phyloP scores from a whole-genome alignment of 495 filamentous ascomycete species.

The Massariosphaeria phaeospora region DNA sequence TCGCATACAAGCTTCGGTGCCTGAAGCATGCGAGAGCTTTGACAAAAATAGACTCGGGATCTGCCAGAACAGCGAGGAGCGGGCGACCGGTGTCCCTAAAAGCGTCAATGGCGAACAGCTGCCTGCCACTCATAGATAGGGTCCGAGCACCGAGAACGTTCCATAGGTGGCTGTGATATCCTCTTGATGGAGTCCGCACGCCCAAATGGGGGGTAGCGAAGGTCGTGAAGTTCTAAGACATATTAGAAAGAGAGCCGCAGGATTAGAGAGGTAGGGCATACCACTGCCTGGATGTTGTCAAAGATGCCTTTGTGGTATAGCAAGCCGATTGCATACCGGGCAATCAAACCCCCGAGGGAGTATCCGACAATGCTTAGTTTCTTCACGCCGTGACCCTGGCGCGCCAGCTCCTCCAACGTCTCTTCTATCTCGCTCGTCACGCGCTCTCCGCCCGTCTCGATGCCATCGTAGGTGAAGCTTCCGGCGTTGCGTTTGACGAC shows the following conservation, averaged over 20 bases:
- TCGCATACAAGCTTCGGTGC: slow-evolving; percentile 70
- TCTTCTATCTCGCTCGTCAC: slow-evolving; percentile 85
- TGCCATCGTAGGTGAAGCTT: slow-evolving; percentile 87
- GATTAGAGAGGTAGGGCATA: slow-evolving; percentile 37
- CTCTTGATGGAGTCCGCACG: slow-evolving; percentile 67
- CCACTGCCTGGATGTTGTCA: slow-evolving; percentile 70
- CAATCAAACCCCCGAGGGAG: slow-evolving; percentile 80
- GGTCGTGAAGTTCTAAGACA: slow-evolving; percentile 73
- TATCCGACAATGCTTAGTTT: slow-evolving; percentile 88
- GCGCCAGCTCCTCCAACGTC: slow-evolving; percentile 60
- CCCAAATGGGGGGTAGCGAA: slow-evolving; percentile 90
- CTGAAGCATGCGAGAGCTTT: slow-evolving; percentile 69
- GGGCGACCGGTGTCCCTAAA: slow-evolving; percentile 78
- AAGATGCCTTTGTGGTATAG: slow-evolving; percentile 74
- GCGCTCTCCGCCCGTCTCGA: slow-evolving; percentile 85
- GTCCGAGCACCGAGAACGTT: slow-evolving; percentile 75
- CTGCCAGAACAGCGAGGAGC: slow-evolving; percentile 73
- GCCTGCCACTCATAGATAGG: slow-evolving; percentile 73
- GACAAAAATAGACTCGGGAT: slow-evolving; percentile 82
- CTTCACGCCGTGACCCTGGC: slow-evolving; percentile 61
- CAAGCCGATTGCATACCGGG: slow-evolving; percentile 81
- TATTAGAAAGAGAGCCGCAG: background rate
- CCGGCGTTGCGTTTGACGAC: slow-evolving; percentile 74
- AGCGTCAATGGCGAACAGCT: slow-evolving; percentile 80
- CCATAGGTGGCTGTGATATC: slow-evolving; percentile 62